Base-by-base conservation (phyloP, 257 asterid species). In the Vinca minor region DNA sequence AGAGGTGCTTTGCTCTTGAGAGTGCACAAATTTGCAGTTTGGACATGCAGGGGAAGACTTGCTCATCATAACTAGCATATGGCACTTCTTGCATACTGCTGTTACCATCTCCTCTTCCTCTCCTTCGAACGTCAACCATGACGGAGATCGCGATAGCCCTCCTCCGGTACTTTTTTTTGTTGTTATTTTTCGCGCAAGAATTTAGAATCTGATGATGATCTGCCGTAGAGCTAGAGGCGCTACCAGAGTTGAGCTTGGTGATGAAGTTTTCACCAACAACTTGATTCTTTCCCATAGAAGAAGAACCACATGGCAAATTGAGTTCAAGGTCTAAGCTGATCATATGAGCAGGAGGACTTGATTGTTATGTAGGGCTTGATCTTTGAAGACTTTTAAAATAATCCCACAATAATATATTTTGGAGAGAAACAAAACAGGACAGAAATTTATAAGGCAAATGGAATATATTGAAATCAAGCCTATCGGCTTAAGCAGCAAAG, bases 311-410 rank as follows among this genome's bases (percentile, higher is more conserved):
- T 41, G 89, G 85, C 59, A 81, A 74, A 57, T 87, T 85, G 29
- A 87, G 93, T 52, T 87, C 85, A 48, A 87, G 93, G 67, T 87
- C 95, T 70, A 87, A 76, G 71, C 89, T 83, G n/a, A n/a, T n/a
- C 84, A 81, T 74, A 32, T 74, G 77, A 46, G 73, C 70, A n/a
- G n/a, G n/a, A 7, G 77, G 64, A 17, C 32, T 61, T 49, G 45
- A 29, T 6, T 61, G 64, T 56, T 69, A 78, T 10, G 67, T 79
- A 11, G 59, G 59, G 49, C 32, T 74, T 69, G 61, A 38, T 56
- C 81, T n/a, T n/a, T n/a, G n/a, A n/a, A n/a, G n/a, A n/a, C n/a
- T n/a, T n/a, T n/a, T n/a, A n/a, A n/a, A n/a, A n/a, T n/a, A n/a
- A n/a, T n/a, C n/a, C n/a, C n/a, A n/a, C n/a, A n/a, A n/a, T n/a